These are phyloP conservation scores for Xylaria venustula DNA, from an alignment of 495 filamentous ascomycete genomes.

Conservation along the genomic window DNA sequence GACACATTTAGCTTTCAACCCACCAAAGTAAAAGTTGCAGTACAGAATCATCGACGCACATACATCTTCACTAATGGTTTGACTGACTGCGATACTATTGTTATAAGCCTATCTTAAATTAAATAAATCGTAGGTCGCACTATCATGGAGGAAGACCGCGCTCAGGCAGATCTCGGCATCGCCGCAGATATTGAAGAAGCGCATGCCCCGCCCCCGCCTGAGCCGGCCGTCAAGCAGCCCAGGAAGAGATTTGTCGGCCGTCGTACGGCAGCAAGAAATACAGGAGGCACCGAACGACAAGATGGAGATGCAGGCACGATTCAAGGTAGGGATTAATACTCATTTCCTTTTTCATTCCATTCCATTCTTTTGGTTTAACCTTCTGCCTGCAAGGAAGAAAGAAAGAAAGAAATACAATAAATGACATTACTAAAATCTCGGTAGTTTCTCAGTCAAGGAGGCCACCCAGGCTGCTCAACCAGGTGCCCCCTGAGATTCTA, in stretches of 20 bases:
- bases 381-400: too few species aligned
- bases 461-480: constrained; percentile 75
- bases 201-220: constrained; percentile 30
- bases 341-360: neutral
- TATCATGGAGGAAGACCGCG: constrained; percentile 55
- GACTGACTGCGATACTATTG: neutral
- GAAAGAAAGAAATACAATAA: neutral
- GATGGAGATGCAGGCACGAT: constrained; percentile 64
- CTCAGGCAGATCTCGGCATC: constrained; percentile 49
- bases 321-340: constrained; percentile 46
- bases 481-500: constrained; percentile 83
- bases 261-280: constrained; percentile 49
- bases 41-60: neutral
- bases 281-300: constrained; percentile 48
- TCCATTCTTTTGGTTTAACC: too few species aligned
- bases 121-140: too few species aligned
- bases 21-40: neutral
- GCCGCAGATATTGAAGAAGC: constrained; percentile 55
- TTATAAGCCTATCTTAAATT: neutral
- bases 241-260: constrained; percentile 80
- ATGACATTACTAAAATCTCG: neutral
- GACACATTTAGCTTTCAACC: neutral
- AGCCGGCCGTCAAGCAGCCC: constrained; percentile 51
- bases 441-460: constrained; percentile 61
- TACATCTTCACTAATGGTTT: neutral